Percentiles rank a stretch among this genome's conserved stretches.
phyloP scores from a whole-genome alignment of 106 monocot species.

The Amphibolis antarctica region DNA sequence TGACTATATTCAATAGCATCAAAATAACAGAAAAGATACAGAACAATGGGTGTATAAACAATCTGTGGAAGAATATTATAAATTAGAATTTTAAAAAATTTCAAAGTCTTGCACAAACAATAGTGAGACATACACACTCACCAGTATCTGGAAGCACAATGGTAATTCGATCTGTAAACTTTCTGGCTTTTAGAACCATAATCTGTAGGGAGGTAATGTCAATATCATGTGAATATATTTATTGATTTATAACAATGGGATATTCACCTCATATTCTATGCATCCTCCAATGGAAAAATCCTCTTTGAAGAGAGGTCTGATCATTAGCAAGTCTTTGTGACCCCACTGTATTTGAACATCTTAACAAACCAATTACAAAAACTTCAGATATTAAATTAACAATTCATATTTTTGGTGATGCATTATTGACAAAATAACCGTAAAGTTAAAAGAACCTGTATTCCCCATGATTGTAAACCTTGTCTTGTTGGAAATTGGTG shows the following conservation, averaged over 20 bases:
- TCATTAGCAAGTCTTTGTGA: constrained; percentile 35
- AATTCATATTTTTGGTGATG: background rate
- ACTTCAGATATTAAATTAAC: background rate
- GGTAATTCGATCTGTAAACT: constrained; percentile 51
- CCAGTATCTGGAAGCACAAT: constrained; percentile 77
- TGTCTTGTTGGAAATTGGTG: constrained; percentile 44
- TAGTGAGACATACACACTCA: constrained; percentile 18
- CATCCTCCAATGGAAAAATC: constrained; percentile 30
- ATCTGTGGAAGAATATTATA: background rate
- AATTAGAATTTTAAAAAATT: background rate
- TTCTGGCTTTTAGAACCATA: constrained; percentile 24
- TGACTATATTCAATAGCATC: background rate
- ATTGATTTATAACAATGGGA: background rate
- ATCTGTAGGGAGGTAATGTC: constrained; percentile 32
- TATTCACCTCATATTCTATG: constrained; percentile 53
- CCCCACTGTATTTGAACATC: constrained; percentile 78
- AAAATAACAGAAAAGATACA: background rate
- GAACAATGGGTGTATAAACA: background rate
- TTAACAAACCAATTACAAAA: constrained; percentile 16
- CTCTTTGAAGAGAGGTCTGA: constrained; percentile 28
- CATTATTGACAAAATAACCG: background rate
- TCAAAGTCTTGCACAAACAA: background rate
- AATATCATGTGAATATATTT: background rate
- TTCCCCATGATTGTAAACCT: constrained; percentile 54
- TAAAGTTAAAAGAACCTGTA: constrained; percentile 40